A percentile compares a stretch with the other conserved stretches of the same genome.
Evolutionary conservation across 1,139 yeast genomes (phyloP).

Genomic region (Tardiomyces blankii): DNA sequence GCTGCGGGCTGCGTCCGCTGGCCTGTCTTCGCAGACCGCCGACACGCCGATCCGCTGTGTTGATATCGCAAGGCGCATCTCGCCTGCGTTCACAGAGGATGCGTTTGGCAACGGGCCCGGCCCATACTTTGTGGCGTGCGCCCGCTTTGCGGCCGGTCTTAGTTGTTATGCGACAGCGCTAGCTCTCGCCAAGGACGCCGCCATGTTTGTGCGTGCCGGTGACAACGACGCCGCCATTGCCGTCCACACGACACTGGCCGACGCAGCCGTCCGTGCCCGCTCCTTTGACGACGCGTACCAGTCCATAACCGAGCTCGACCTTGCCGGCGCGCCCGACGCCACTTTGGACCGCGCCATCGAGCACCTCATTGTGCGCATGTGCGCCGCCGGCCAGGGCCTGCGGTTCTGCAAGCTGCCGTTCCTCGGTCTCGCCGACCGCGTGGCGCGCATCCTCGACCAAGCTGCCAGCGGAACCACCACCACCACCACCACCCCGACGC

Average conservation of each 20-base stretch:
- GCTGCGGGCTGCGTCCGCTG: slow-evolving; percentile 10
- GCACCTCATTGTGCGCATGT: background rate
- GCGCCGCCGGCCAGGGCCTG: background rate
- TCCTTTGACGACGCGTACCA: slow-evolving; percentile 20
- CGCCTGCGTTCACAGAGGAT: background rate
- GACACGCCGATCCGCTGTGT: slow-evolving; percentile 1
- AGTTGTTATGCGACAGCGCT: background rate
- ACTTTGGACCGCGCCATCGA: background rate
- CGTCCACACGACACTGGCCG: background rate
- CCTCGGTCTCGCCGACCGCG: slow-evolving; percentile 18
- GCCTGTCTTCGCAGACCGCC: slow-evolving; percentile 2
- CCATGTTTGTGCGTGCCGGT: background rate
- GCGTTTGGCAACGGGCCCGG: background rate
- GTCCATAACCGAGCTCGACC: slow-evolving; percentile 16
- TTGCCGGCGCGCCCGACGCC: background rate
- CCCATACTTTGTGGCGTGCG: background rate
- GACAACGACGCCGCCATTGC: background rate
- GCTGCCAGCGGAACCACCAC: background rate
- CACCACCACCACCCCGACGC: background rate
- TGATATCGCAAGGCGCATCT: background rate
- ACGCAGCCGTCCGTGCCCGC: slow-evolving; percentile 9
- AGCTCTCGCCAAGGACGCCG: background rate
- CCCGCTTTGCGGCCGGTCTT: background rate
- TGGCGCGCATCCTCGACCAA: slow-evolving; percentile 12
- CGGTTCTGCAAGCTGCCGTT: slow-evolving; percentile 18